These are phyloP conservation scores for Phytophthora multivora DNA, from an alignment of 352 stramenopile genomes.

Conservation along the genomic window DNA sequence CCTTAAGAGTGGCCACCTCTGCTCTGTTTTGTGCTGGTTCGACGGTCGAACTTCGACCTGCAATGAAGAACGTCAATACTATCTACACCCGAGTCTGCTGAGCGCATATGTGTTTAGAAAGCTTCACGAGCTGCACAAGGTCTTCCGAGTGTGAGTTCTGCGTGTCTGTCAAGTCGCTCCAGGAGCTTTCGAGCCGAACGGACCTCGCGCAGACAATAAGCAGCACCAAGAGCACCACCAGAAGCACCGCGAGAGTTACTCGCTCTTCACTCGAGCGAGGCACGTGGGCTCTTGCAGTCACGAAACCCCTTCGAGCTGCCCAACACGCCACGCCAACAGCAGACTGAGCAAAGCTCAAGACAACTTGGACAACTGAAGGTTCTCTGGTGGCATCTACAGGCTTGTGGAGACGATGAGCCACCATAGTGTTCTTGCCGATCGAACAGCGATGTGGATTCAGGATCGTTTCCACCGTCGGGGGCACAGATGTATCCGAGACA, in stretches of 20 bases:
- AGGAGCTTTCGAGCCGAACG: conserved; percentile 13
- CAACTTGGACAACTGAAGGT: conserved; percentile 13
- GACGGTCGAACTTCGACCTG: no score
- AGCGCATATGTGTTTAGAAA: conserved; percentile 16
- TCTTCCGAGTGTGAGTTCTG: conserved; percentile 10
- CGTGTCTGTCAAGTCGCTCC: conserved; percentile 8
- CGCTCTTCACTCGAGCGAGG: conserved; percentile 19
- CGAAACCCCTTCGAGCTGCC: neutral
- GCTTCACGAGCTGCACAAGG: conserved; percentile 19
- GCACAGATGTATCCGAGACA: conserved; percentile 10
- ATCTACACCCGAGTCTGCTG: conserved; percentile 5
- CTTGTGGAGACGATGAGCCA: neutral
- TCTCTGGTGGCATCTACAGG: neutral
- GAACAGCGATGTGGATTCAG: neutral
- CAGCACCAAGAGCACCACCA: conserved; percentile 9
- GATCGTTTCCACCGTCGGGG: neutral
- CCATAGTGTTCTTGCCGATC: neutral
- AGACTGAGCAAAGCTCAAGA: conserved; percentile 15
- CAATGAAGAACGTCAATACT: no score
- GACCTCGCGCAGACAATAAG: conserved; percentile 10
- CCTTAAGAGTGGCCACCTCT: no score
- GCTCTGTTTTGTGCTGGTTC: no score
- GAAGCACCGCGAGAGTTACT: neutral
- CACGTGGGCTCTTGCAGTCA: conserved; percentile 5
- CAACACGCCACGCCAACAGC: conserved; percentile 5